A percentile compares a stretch with the other conserved stretches of the same genome.
Evolutionary conservation across 257 asterid species (phyloP).

Genomic region (Nicotiana otophora): DNA sequence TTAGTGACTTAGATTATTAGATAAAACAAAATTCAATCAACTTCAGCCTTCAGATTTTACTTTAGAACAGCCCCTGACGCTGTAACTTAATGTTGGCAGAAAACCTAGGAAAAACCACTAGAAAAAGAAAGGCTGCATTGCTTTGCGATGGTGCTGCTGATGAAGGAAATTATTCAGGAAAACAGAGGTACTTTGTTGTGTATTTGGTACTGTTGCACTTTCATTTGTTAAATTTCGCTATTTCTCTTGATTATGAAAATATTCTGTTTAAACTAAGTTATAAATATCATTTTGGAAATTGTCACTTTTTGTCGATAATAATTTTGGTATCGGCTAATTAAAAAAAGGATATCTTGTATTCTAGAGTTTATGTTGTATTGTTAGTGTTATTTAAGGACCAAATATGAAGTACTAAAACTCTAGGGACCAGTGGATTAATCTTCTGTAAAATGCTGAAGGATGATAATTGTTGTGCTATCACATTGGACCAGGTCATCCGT

Average conservation of each 20-base stretch:
- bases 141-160: slow-evolving; percentile 29
- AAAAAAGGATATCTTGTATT: background rate
- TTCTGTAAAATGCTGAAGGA: background rate
- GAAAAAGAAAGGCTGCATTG: slow-evolving; percentile 23
- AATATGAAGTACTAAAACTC: background rate
- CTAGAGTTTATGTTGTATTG: background rate
- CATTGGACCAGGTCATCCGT: background rate
- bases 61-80: background rate
- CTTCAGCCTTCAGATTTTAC: background rate
- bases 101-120: slow-evolving; percentile 25
- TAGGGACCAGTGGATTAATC: background rate
- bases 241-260: background rate
- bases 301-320: background rate
- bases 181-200: slow-evolving; percentile 58
- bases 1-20: background rate
- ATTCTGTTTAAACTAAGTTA: background rate
- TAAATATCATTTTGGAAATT: background rate
- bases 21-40: background rate
- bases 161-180: slow-evolving; percentile 44
- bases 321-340: background rate
- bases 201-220: background rate
- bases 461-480: background rate
- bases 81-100: background rate
- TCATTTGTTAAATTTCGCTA: slow-evolving; percentile 5
- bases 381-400: background rate